Base-by-base conservation (phyloP, 1,139 yeast genomes). In the Hyphopichia buzzinii region DNA sequence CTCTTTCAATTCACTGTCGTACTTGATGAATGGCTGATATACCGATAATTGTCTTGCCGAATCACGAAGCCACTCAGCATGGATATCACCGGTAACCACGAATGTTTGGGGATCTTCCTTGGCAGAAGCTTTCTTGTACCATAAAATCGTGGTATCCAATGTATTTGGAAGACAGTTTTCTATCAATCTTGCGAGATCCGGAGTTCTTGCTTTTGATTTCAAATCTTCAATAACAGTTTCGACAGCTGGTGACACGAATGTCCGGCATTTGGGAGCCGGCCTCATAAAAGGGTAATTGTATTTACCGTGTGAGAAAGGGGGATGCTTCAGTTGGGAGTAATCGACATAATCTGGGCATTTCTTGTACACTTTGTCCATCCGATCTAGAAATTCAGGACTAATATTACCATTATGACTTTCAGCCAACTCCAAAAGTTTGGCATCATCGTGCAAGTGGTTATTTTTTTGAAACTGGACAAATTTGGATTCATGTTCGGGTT, bases 131-230 rank as follows among this genome's bases (percentile, higher is more conserved):
- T 42, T 50, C 11, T 57, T 52, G 54, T 84, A 88, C 88, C 90
- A 88, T 39, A 84, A 66, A 33, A 88, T 78, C 0, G 96, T 87
- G 0, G 96, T 88, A 52, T 88, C 96, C 35, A 89, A 64, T 0
- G 96, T 88, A 53, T 89, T 89, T 7, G 96, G 96, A 41, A 88
- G 73, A 38, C 94, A 75, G 54, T 88, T 88, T 51, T 87, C 96
- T 47, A 88, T 74, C 41, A 88, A 59, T 36, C 94, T 64, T 2
- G 84, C 86, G 36, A 88, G 61, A 55, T 88, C 96, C 0, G 73
- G 74, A 50, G 82, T 81, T 26, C 57, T 55, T 15, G 85, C 65
- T 47, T 73, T 72, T 3, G 35, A 29, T 36, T 63, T 74, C 54
- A 86, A 65, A 38, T 79, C 82, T 1, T 48, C 54, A 19, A 88